Evolutionary conservation across 345 rosid species (phyloP).

Genomic region (Dipteronia dyeriana): DNA sequence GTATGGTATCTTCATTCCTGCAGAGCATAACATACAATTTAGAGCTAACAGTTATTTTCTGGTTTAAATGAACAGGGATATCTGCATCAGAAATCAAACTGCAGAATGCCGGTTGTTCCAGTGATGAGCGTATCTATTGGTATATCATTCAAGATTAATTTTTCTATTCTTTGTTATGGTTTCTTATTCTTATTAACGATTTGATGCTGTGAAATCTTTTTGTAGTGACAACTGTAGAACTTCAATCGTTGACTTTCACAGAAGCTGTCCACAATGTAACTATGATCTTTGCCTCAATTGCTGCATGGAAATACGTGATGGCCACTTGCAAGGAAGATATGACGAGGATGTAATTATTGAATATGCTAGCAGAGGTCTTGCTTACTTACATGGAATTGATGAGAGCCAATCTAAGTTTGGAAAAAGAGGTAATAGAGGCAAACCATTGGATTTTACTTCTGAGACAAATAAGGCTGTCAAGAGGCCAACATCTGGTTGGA

Average conservation of each 20-base stretch:
- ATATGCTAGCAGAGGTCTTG: conserved; percentile 14
- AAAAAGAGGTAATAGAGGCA: background rate
- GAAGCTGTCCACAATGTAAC: conserved; percentile 43
- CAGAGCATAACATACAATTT: background rate
- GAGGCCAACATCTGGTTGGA: conserved; percentile 33
- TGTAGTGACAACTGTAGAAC: conserved; percentile 50
- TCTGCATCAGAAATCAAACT: conserved; percentile 19
- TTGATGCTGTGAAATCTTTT: background rate
- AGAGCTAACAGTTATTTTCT: background rate
- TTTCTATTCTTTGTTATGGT: background rate
- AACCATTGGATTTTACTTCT: background rate
- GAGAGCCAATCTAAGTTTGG: background rate
- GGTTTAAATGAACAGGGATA: conserved; percentile 20
- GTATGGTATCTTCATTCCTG: background rate
- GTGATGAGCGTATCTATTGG: conserved; percentile 46
- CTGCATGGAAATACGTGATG: conserved; percentile 42
- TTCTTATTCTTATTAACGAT: background rate
- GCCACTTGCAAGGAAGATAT: conserved; percentile 31
- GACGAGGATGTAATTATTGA: conserved; percentile 23
- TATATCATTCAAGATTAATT: background rate
- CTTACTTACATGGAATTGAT: conserved; percentile 39
- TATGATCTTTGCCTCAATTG: conserved; percentile 48
- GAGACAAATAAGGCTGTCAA: conserved; percentile 11
- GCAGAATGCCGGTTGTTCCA: conserved; percentile 17
- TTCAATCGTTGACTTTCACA: conserved; percentile 43